Evolutionary conservation across 768 basidiomycete genomes (phyloP).

Genomic region (Hygrocybe punicea): DNA sequence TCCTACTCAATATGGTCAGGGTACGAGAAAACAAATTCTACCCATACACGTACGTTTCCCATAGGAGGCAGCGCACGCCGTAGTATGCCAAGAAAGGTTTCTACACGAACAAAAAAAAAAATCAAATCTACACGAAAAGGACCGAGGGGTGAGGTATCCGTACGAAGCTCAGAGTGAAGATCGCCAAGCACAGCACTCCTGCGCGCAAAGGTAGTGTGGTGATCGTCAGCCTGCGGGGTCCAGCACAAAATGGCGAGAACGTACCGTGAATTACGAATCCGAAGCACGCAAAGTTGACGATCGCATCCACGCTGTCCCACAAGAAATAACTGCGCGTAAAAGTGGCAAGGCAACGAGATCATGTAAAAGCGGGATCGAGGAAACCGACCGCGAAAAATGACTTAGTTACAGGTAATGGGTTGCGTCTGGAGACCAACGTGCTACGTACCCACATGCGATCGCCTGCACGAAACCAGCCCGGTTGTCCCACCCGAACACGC

Average conservation of each 20-base stretch:
- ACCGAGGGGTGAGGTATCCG: slow-evolving; percentile 25
- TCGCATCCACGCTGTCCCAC: slow-evolving; percentile 77
- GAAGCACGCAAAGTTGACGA: slow-evolving; percentile 62
- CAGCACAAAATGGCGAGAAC: not conserved
- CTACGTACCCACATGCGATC: slow-evolving; percentile 65
- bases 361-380: too few relatives aligned
- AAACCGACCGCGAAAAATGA: not conserved
- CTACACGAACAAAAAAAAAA: slow-evolving; percentile 27
- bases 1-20: slow-evolving; percentile 38
- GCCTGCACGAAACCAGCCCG: slow-evolving; percentile 56
- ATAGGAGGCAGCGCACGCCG: slow-evolving; percentile 70
- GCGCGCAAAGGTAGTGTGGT: not conserved
- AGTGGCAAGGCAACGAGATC: not conserved
- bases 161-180: slow-evolving; percentile 72
- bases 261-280: slow-evolving; percentile 78
- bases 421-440: not conserved
- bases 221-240: not conserved
- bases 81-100: slow-evolving; percentile 79
- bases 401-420: too few relatives aligned
- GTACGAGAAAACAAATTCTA: slow-evolving; percentile 7
- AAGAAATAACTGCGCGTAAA: slow-evolving; percentile 58
- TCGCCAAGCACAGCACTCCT: slow-evolving; percentile 61
- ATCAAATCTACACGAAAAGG: slow-evolving; percentile 6
- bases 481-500: slow-evolving; percentile 73
- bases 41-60: slow-evolving; percentile 63